Conservation (phyloP, 441 rosid species). For the Gossypium gossypioides region DNA sequence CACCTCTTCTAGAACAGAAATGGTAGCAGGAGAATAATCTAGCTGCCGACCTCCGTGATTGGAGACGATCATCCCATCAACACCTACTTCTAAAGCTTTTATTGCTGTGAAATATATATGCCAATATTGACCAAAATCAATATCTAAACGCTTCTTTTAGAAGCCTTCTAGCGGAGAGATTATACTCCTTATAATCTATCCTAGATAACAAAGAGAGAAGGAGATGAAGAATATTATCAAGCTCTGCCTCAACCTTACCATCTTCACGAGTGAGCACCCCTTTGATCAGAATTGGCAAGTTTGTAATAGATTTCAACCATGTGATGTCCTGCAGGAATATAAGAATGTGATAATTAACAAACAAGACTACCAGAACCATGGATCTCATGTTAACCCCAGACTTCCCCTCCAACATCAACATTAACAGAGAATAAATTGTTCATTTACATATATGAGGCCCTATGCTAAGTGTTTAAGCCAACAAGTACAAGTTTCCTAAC, state of each 20-base stretch:
- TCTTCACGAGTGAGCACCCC: slow-evolving; percentile 75
- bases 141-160: no score
- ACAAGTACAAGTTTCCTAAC: neutral
- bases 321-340: slow-evolving; percentile 42
- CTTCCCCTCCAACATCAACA: neutral
- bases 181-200: no score
- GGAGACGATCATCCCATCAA: slow-evolving; percentile 34
- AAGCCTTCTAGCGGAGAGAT: no score
- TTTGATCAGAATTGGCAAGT: slow-evolving; percentile 67
- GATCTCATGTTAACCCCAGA: neutral
- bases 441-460: neutral
- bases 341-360: neutral
- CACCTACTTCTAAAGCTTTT: slow-evolving; percentile 29
- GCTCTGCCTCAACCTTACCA: slow-evolving; percentile 32
- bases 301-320: slow-evolving; percentile 71
- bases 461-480: neutral
- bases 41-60: slow-evolving; percentile 43
- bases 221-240: neutral
- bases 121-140: neutral
- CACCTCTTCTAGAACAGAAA: slow-evolving; percentile 37
- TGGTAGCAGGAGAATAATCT: slow-evolving; percentile 28
- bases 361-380: neutral
- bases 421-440: neutral
- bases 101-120: slow-evolving; percentile 20
- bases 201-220: neutral